Evolutionary conservation across 805 yeast species (phyloP).

Genomic region (Groenewaldozyma salmanticensis): DNA sequence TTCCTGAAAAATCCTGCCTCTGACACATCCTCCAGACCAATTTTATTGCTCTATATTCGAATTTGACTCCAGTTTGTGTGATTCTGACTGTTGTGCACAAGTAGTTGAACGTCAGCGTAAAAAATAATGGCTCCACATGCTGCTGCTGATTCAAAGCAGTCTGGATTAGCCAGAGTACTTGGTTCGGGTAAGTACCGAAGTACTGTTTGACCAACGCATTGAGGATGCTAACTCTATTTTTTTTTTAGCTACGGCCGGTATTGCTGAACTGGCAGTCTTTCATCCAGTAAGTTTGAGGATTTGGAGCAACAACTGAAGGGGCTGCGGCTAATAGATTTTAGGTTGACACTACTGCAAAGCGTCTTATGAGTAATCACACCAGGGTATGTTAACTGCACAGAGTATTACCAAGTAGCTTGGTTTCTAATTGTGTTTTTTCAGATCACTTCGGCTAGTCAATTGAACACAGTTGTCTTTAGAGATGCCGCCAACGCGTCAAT

Average conservation of each 20-base stretch:
- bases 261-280: slow-evolving; percentile 91
- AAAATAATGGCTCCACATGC: slow-evolving; percentile 24
- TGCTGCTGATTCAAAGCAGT: slow-evolving; percentile 58
- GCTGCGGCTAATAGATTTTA: slow-evolving; percentile 1
- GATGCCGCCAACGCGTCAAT: slow-evolving; percentile 66
- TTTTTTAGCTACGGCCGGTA: slow-evolving; percentile 86
- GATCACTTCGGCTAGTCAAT: slow-evolving; percentile 51
- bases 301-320: neutral
- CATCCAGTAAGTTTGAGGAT: slow-evolving; percentile 62
- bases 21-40: too few relatives aligned
- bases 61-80: too few relatives aligned
- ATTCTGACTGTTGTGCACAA: too few relatives aligned
- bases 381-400: slow-evolving; percentile 25
- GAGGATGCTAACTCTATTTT: too few relatives aligned
- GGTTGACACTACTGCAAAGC: slow-evolving; percentile 91
- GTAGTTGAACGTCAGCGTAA: too few relatives aligned
- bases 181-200: slow-evolving; percentile 74
- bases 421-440: slow-evolving; percentile 8
- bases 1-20: too few relatives aligned
- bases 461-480: slow-evolving; percentile 81
- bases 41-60: too few relatives aligned
- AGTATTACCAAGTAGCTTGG: neutral
- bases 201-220: too few relatives aligned
- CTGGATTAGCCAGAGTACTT: slow-evolving; percentile 79
- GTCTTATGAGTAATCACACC: slow-evolving; percentile 85